phyloP scores from a whole-genome alignment of 2,329 filamentous ascomycete genomes.

The Fulvia fulva region DNA sequence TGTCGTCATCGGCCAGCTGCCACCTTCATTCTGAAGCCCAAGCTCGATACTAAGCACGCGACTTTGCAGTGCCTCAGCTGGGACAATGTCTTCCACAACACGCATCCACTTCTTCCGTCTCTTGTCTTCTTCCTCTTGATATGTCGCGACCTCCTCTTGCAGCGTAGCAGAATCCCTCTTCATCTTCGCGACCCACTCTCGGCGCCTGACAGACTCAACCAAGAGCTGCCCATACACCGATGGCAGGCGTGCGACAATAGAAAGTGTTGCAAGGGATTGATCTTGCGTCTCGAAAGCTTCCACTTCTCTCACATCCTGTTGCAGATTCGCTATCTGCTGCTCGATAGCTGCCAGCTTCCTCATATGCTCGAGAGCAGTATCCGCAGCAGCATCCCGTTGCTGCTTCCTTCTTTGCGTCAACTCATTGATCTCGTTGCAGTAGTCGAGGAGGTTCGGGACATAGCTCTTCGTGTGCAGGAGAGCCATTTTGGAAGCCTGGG shows the following conservation, averaged over 20 bases:
- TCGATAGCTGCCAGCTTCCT: conserved; percentile 77
- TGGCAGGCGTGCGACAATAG: conserved; percentile 76
- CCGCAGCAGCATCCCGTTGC: conserved; percentile 64
- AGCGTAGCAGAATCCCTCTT: conserved; percentile 79
- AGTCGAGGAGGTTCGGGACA: conserved; percentile 56
- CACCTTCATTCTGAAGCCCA: conserved; percentile 74
- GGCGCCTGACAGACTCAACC: conserved; percentile 77
- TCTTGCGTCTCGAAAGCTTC: conserved; percentile 71
- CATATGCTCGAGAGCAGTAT: conserved; percentile 69
- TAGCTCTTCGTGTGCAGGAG: conserved; percentile 61
- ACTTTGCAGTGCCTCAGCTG: conserved; percentile 62
- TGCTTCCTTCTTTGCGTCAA: conserved; percentile 52
- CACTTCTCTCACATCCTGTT: conserved; percentile 66
- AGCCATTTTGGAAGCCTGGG: conserved; percentile 61
- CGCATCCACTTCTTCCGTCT: conserved; percentile 88
- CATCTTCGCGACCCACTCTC: conserved; percentile 90
- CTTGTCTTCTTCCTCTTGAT: conserved; percentile 89
- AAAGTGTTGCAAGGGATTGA: conserved; percentile 75
- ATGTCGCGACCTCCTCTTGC: conserved; percentile 86
- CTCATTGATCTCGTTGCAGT: conserved; percentile 54
- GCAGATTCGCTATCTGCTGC: conserved; percentile 66
- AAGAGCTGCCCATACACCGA: conserved; percentile 86
- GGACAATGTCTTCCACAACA: conserved; percentile 71
- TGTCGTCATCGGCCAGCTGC: conserved; percentile 72
- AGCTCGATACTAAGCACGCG: conserved; percentile 73